Base-by-base conservation (phyloP, 139 green algal genomes). In the Haematococcus sp. region DNA sequence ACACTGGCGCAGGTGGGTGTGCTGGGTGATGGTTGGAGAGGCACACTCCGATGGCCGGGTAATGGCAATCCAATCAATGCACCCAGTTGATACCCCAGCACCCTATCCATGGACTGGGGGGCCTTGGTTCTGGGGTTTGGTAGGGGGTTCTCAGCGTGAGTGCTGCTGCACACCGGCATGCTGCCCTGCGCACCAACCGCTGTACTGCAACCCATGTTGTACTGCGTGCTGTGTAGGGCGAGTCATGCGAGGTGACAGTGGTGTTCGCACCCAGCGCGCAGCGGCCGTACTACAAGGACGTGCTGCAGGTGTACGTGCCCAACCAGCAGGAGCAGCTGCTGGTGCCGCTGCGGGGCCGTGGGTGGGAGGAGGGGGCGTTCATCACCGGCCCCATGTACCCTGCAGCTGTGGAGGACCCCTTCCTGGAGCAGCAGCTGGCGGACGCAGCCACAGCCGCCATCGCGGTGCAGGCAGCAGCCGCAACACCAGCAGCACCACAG, bases 321-420 rank as follows among this genome's bases (percentile, higher is more conserved):
- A 85, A 88, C 65, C 83, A 88, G 84, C 81, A 89, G 68, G 77
- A 88, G 56, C 65, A 82, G 61, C 64, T 86, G 27, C 56, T 85
- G 51, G 82, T 88, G 31, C 75, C 75, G 2, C 16, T 88, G 52
- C 71, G 64, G 25, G 80, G 75, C 3, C 71, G 80, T 17, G 78
- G 81, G 46, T 90, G 84, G 84, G 76, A 83, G 28, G 79, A 87
- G 70, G 84, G 76, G 28, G 74, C 80, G 35, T 84, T 78, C 65
- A 27, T 90, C 30, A 35, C 76, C 0, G 84, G 84, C 0, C 63
- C 73, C 35, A 51, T 64, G 23, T 87, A 85, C 60, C 73, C 71
- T 0, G 33, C 70, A 2, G 58, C 72, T 1, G 27, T 63, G 0
- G 70, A 81, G 13, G 79, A 87, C 72, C 81, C 79, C 28, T 87